Evolutionary conservation across 2,329 filamentous ascomycete genomes (phyloP).

Genomic region (Orbilia brochopaga): DNA sequence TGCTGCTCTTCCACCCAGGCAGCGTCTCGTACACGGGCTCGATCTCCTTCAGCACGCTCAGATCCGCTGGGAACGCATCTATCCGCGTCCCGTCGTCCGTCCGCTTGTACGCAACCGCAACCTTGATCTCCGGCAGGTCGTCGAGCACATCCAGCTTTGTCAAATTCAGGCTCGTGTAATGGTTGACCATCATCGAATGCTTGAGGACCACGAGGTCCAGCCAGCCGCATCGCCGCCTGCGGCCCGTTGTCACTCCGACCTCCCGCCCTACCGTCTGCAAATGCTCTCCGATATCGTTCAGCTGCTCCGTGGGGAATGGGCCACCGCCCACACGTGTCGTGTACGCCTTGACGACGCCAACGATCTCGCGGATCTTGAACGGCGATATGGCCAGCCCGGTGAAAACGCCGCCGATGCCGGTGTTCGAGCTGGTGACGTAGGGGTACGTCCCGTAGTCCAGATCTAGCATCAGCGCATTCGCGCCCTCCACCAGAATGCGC

Average conservation of each 20-base stretch:
- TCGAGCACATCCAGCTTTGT: constrained; percentile 74
- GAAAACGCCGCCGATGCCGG: constrained; percentile 68
- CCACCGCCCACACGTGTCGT: constrained; percentile 69
- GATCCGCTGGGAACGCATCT: constrained; percentile 70
- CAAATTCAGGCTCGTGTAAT: constrained; percentile 69
- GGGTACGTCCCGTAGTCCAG: constrained; percentile 69
- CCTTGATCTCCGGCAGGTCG: constrained; percentile 74
- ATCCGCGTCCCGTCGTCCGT: constrained; percentile 61
- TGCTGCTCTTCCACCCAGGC: constrained; percentile 73
- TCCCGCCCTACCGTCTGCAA: constrained; percentile 63
- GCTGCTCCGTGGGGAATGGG: constrained; percentile 71
- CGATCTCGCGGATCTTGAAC: constrained; percentile 66
- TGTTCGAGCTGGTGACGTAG: constrained; percentile 68
- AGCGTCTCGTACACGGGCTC: constrained; percentile 73
- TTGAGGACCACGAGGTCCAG: constrained; percentile 73
- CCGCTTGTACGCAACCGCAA: constrained; percentile 72
- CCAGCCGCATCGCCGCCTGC: constrained; percentile 55
- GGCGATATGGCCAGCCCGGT: constrained; percentile 69
- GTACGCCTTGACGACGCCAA: constrained; percentile 73
- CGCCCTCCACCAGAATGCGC: constrained; percentile 72
- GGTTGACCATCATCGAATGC: constrained; percentile 69
- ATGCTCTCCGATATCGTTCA: constrained; percentile 63
- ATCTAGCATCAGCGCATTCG: constrained; percentile 72
- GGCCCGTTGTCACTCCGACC: constrained; percentile 60
- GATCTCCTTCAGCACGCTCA: constrained; percentile 65